Conservation (phyloP, 352 stramenopile genomes). For the Pythium guiyangense region DNA sequence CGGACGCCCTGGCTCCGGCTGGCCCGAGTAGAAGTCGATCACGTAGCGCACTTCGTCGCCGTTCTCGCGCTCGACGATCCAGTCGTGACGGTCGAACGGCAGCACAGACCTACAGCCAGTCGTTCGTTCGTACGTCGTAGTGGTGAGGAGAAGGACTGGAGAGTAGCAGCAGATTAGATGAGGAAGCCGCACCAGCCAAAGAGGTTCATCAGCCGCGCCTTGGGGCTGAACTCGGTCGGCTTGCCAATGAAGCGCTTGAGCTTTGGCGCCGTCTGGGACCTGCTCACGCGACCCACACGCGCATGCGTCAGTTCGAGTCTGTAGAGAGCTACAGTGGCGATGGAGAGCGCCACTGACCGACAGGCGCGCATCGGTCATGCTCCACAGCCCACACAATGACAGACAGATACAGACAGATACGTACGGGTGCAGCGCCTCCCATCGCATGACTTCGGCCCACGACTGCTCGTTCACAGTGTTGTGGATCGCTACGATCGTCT, state of each 20-base stretch:
- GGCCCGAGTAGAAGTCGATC: conserved; percentile 99
- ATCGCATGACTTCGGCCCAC: conserved; percentile 91
- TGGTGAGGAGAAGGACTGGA: no score
- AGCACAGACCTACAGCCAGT: conserved; percentile 66
- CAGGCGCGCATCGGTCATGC: neutral
- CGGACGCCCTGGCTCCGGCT: conserved; percentile 64
- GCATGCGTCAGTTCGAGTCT: neutral
- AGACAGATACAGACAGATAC: no score
- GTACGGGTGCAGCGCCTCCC: conserved; percentile 77
- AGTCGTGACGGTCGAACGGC: conserved; percentile 99
- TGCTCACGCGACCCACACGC: conserved; percentile 13
- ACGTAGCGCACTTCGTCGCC: conserved; percentile 95
- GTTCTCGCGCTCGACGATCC: conserved; percentile 89
- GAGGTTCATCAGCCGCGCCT: conserved; percentile 89
- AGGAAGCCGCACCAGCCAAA: conserved; percentile 73
- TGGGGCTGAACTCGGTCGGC: conserved; percentile 93
- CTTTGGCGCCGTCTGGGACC: conserved; percentile 57
- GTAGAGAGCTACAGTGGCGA: no score
- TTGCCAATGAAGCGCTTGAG: conserved; percentile 94
- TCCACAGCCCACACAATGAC: no score
- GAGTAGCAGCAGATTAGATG: no score
- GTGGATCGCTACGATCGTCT: conserved; percentile 95
- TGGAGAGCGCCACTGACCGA: neutral
- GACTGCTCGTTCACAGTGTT: conserved; percentile 97
- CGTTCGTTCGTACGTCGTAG: neutral